Percentiles rank a stretch among this genome's conserved stretches.
phyloP scores from a whole-genome alignment of 78 protist genomes.

The Emiliania huxleyi region DNA sequence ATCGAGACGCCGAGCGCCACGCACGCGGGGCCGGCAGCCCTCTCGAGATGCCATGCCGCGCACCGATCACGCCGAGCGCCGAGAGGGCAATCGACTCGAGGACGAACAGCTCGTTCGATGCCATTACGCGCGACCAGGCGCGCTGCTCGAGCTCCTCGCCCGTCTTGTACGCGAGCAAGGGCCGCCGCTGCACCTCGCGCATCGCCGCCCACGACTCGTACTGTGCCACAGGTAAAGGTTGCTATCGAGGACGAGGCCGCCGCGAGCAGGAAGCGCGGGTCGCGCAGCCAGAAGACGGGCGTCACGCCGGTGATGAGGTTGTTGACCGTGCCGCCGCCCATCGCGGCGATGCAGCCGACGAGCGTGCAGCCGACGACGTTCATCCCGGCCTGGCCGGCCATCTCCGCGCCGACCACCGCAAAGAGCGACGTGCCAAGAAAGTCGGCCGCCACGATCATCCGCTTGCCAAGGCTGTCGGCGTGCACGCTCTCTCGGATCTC shows the following conservation, averaged over 20 bases:
- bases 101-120: too few relatives aligned
- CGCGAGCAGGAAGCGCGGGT: background rate
- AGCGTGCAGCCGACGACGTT: background rate
- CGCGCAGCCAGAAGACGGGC: background rate
- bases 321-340: slow-evolving; percentile 19
- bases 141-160: too few relatives aligned
- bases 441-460: background rate
- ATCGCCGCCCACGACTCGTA: too few relatives aligned
- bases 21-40: background rate
- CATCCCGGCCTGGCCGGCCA: slow-evolving; percentile 23
- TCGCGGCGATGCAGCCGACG: background rate
- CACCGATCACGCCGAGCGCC: background rate
- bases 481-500: too few relatives aligned
- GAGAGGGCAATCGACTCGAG: background rate
- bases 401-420: background rate
- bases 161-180: too few relatives aligned
- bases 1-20: background rate
- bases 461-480: too few relatives aligned
- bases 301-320: background rate
- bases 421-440: background rate
- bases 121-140: too few relatives aligned
- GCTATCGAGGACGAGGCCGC: background rate
- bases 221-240: too few relatives aligned
- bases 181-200: too few relatives aligned
- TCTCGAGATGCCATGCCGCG: background rate